Evolutionary conservation across 1,139 yeast genomes (phyloP), one percentile per base, ranked within the genome.

Genomic region (Lodderomyces theae): DNA sequence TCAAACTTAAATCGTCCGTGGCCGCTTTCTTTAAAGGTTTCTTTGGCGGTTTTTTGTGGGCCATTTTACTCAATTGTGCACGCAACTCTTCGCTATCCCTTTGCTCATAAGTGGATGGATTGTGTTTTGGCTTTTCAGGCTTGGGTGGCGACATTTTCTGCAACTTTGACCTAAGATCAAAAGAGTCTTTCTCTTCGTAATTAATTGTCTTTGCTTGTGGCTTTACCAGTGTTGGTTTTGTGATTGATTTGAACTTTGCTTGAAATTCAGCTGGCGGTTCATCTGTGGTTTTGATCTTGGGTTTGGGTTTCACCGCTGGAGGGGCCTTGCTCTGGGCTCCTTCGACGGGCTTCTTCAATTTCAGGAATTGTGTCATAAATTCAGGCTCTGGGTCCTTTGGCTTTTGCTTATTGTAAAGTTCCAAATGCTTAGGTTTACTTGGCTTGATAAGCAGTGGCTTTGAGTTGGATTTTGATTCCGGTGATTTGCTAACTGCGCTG

Each of bases 61-160:
- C 48, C 11, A 50, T 39, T 35, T 44, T 57, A 31, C 50, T 51
- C 51, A 63, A 48, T 36, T 61, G 66, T 1, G 53, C 43, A 31
- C 56, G 47, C 42, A 65, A 50, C 4, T 54, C 44, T 36, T 54
- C 54, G 2, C 61, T 40, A 36, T 63, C 69, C 18, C 43, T 42
- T 25, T 52, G 50, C 38, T 59, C 57, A 39, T 60, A 63, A n/a
- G 31, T 15, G 8, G 31, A 28, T 4, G 18, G 3, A 8, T 28
- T 15, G n/a, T n/a, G 15, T 8, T 50, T 49, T n/a, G 48, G 43
- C 21, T 33, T 35, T 11, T 31, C 34, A 25, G 49, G 49, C 32
- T 49, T 48, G 10, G 10, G 13, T 2, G 37, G 37, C 15, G 24
- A 4, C 29, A 34, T 24, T 12, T 41, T 41, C 21, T 29, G 24